A percentile compares a stretch with the other conserved stretches of the same genome.
Conservation (phyloP, 1,284 basidiomycete genomes). For the Waitea zeae region DNA sequence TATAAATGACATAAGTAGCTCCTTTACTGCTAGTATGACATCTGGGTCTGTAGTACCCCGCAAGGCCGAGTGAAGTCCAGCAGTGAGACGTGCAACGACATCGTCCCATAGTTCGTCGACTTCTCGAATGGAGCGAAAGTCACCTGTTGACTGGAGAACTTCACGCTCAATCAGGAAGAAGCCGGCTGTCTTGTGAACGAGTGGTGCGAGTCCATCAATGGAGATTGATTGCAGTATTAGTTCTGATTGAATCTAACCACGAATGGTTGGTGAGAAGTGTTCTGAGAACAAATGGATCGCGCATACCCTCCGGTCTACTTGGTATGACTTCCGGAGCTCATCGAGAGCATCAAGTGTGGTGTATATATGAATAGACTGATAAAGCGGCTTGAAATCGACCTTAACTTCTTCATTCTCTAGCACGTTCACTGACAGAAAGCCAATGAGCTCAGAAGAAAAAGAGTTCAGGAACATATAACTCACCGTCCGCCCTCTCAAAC, state of each 20-base stretch:
- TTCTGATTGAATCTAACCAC: slow-evolving; percentile 78
- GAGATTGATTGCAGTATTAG: slow-evolving; percentile 71
- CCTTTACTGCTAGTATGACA: slow-evolving; percentile 73
- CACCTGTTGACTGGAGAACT: slow-evolving; percentile 75
- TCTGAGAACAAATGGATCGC: slow-evolving; percentile 7
- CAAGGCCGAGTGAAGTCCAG: slow-evolving; percentile 61
- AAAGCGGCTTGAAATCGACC: slow-evolving; percentile 91
- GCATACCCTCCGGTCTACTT: slow-evolving; percentile 86
- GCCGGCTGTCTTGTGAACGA: slow-evolving; percentile 92
- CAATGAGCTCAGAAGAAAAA: slow-evolving; percentile 1
- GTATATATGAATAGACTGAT: slow-evolving; percentile 97
- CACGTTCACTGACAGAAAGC: slow-evolving; percentile 52
- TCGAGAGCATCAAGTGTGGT: slow-evolving; percentile 79
- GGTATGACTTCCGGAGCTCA: slow-evolving; percentile 84
- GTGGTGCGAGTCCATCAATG: slow-evolving; percentile 25
- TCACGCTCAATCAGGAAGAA: slow-evolving; percentile 97
- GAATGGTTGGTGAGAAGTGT: slow-evolving; percentile 6
- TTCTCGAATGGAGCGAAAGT: slow-evolving; percentile 78
- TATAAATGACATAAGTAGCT: slow-evolving; percentile 73
- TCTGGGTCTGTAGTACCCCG: slow-evolving; percentile 70
- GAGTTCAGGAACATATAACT: slow-evolving; percentile 13
- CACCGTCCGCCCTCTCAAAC: slow-evolving; percentile 90
- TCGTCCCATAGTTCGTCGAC: slow-evolving; percentile 96
- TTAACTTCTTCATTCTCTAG: slow-evolving; percentile 78
- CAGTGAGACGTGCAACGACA: slow-evolving; percentile 64